Percentiles rank a stretch among this genome's conserved stretches.
Evolutionary conservation across 805 yeast genomes (phyloP).

Genomic region (Candida suzukii): DNA sequence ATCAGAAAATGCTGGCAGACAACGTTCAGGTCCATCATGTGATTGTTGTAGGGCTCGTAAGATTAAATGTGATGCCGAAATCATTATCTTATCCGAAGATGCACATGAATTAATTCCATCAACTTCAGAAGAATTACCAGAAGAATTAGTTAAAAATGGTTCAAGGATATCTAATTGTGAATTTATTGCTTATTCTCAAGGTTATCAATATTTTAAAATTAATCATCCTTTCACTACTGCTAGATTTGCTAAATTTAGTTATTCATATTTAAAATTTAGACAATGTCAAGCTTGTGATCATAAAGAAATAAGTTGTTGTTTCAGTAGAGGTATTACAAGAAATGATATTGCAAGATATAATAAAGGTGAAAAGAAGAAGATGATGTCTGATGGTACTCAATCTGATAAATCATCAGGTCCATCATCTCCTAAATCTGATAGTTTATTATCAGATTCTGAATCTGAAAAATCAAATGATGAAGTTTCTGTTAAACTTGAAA

Average conservation of each 20-base stretch:
- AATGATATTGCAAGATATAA: slow-evolving; percentile 43
- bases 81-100: slow-evolving; percentile 24
- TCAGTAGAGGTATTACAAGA: slow-evolving; percentile 61
- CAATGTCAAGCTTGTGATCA: slow-evolving; percentile 50
- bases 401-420: not conserved
- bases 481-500: too few species aligned
- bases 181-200: slow-evolving; percentile 15
- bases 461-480: too few species aligned
- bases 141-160: slow-evolving; percentile 1
- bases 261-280: slow-evolving; percentile 35
- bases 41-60: slow-evolving; percentile 64
- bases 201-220: slow-evolving; percentile 1
- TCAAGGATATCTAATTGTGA: slow-evolving; percentile 25
- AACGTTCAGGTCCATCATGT: slow-evolving; percentile 70
- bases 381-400: not conserved
- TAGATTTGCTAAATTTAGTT: slow-evolving; percentile 6
- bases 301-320: slow-evolving; percentile 40
- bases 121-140: not conserved
- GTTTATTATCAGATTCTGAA: too few species aligned
- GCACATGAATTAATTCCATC: slow-evolving; percentile 2
- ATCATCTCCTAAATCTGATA: not conserved
- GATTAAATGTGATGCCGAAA: slow-evolving; percentile 68
- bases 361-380: slow-evolving; percentile 18
- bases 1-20: slow-evolving; percentile 33
- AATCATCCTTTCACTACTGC: not conserved